phyloP scores from a whole-genome alignment of 1,284 basidiomycete species.

The Wolfiporia cocos region DNA sequence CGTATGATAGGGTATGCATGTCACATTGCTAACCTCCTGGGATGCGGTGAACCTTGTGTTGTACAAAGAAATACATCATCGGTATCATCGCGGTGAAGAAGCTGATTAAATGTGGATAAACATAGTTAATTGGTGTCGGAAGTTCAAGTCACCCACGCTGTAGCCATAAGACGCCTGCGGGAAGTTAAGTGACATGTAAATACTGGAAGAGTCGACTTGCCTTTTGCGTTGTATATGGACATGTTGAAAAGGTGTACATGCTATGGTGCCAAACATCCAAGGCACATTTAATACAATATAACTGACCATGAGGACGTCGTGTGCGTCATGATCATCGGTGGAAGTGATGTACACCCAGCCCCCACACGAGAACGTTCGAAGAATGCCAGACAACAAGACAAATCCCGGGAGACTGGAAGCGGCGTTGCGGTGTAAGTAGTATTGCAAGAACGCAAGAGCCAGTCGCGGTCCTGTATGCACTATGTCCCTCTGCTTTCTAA shows the following conservation, averaged over 20 bases:
- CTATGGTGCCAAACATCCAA: constrained; percentile 80
- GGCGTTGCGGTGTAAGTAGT: constrained; percentile 47
- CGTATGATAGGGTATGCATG: constrained; percentile 3
- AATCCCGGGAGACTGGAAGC: constrained; percentile 44
- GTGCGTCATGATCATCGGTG: constrained; percentile 72
- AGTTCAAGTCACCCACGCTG: constrained; percentile 32
- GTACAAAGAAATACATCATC: constrained; percentile 79
- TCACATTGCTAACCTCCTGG: constrained; percentile 60
- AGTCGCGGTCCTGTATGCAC: constrained; percentile 77
- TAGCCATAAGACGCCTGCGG: constrained; percentile 44
- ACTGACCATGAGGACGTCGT: constrained; percentile 87
- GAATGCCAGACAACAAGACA: constrained; percentile 60
- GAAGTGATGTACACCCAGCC: constrained; percentile 94
- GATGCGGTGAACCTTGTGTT: constrained; percentile 74
- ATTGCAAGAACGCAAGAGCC: constrained; percentile 69
- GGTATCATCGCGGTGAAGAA: constrained; percentile 72
- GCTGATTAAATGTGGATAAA: constrained; percentile 25
- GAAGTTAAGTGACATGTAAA: background rate
- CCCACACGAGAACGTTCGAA: constrained; percentile 80
- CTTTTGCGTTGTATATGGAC: constrained; percentile 40
- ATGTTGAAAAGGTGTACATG: constrained; percentile 42
- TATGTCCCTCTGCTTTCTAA: constrained; percentile 2
- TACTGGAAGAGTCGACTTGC: constrained; percentile 30
- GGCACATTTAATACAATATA: constrained; percentile 79
- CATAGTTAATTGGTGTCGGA: background rate